Evolutionary conservation across 305 asterid species (phyloP).

Genomic region (Salvia sclarea): DNA sequence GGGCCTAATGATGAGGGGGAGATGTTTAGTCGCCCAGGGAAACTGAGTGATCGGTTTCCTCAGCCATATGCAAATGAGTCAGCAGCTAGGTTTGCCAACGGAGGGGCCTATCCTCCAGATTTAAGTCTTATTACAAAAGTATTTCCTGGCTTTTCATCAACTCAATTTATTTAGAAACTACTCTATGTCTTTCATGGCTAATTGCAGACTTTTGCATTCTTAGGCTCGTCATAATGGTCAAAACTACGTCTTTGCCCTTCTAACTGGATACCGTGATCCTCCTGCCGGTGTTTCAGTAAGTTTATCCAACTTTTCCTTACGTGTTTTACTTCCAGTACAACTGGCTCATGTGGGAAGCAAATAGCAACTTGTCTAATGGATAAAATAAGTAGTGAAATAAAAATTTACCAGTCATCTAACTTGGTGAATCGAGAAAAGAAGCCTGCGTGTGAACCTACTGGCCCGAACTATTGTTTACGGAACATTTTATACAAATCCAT

Average conservation of each 20-base stretch:
- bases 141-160: constrained; percentile 26
- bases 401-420: not conserved
- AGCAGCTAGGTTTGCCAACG: constrained; percentile 92
- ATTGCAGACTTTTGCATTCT: constrained; percentile 27
- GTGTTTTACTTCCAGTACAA: constrained; percentile 13
- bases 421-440: not conserved
- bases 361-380: not conserved
- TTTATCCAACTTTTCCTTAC: constrained; percentile 19
- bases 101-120: constrained; percentile 97
- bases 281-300: constrained; percentile 89
- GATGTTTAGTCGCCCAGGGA: constrained; percentile 89
- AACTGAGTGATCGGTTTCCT: constrained; percentile 80
- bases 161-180: constrained; percentile 3
- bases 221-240: constrained; percentile 95
- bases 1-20: constrained; percentile 97
- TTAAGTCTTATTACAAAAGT: constrained; percentile 85
- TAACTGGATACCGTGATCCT: constrained; percentile 87
- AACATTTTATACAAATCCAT: not conserved
- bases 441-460: not conserved
- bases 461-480: not conserved
- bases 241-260: constrained; percentile 76
- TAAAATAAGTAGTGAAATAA: constrained; percentile 1
- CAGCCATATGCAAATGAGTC: constrained; percentile 80
- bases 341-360: constrained; percentile 9
- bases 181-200: constrained; percentile 24